Percentiles rank a stretch among this genome's conserved stretches.
phyloP scores from a whole-genome alignment of 495 filamentous ascomycete species.

The Neurospora intermedia region DNA sequence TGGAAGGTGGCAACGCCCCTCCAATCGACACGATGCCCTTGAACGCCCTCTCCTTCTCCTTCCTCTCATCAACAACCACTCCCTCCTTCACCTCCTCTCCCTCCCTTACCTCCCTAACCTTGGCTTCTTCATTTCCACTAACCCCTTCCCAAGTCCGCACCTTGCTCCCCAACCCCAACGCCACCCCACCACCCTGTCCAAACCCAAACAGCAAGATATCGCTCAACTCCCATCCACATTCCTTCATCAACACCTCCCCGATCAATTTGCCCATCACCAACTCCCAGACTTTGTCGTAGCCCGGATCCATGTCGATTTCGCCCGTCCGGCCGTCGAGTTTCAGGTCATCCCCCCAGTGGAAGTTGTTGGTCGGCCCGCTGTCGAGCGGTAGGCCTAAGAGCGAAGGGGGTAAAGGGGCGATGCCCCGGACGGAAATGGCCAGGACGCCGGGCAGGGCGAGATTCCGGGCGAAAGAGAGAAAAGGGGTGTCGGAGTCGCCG shows the following conservation, averaged over 20 bases:
- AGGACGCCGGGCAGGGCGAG: slow-evolving; percentile 74
- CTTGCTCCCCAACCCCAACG: slow-evolving; percentile 45
- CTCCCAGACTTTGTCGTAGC: slow-evolving; percentile 47
- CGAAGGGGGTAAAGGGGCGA: slow-evolving; percentile 60
- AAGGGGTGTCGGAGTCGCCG: slow-evolving; percentile 62
- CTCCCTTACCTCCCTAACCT: not conserved
- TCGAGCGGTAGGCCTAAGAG: slow-evolving; percentile 40
- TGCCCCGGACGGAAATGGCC: slow-evolving; percentile 64
- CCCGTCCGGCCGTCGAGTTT: slow-evolving; percentile 50
- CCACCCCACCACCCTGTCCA: slow-evolving; percentile 79
- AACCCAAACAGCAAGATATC: slow-evolving; percentile 76
- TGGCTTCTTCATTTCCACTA: slow-evolving; percentile 15
- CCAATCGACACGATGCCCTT: slow-evolving; percentile 72
- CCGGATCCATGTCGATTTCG: slow-evolving; percentile 66
- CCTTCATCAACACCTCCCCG: slow-evolving; percentile 45
- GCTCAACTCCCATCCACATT: slow-evolving; percentile 57
- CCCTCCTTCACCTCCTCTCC: slow-evolving; percentile 1
- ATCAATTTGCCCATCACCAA: slow-evolving; percentile 49
- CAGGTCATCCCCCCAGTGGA: slow-evolving; percentile 92
- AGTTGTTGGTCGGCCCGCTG: slow-evolving; percentile 24
- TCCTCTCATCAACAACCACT: not conserved
- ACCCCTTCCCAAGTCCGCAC: slow-evolving; percentile 20
- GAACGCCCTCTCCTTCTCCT: slow-evolving; percentile 11
- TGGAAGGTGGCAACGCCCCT: slow-evolving; percentile 51
- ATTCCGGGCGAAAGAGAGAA: slow-evolving; percentile 59